Base-by-base conservation (phyloP, 1,284 basidiomycete species). In the Cryptococcus sp. region DNA sequence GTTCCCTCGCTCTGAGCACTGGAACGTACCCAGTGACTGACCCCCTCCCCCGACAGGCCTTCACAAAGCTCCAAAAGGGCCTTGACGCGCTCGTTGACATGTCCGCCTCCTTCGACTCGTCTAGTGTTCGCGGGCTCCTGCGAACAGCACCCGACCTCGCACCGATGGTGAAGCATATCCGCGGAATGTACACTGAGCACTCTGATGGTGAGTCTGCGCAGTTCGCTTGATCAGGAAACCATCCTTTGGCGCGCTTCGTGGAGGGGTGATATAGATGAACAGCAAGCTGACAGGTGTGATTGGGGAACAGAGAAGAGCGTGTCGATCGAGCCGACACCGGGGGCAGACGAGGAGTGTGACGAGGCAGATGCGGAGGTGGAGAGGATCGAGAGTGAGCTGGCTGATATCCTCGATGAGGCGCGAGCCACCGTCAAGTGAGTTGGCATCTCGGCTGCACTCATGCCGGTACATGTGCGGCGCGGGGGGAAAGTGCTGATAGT, bases 331-430 rank as follows among this genome's bases (percentile, higher is more conserved):
- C 92, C 92, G 2, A 81, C 82, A 46, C 80, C 83, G 33, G 91
- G 90, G n/a, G 89, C 88, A 64, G 91, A 95, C 65, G 84, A 86
- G 35, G 84, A 82, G 24, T 95, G 90, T 66, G 93, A 96, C 70
- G 80, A 79, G 13, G 83, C 93, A 44, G 83, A 85, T 71, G 77
- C 79, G 35, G 87, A 88, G 65, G 89, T 93, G 39, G 69, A 76
- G 4, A 79, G 79, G 3, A 77, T 92, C 44, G 91, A 94, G 76
- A 77, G 80, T 33, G 81, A 83, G 47, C 80, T 97, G n/a, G 83
- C 90, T 24, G 78, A 78, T 11, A 80, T 85, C 47, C 77, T 93
- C 52, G 80, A 82, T 65, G 81, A 81, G 54, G 81, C 87, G 44
- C 49, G 38, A 15, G 21, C 38, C 21, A 37, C 50, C 8, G 13